Base-by-base conservation (phyloP, 352 stramenopile genomes). In the Saprolegnia parasitica region DNA sequence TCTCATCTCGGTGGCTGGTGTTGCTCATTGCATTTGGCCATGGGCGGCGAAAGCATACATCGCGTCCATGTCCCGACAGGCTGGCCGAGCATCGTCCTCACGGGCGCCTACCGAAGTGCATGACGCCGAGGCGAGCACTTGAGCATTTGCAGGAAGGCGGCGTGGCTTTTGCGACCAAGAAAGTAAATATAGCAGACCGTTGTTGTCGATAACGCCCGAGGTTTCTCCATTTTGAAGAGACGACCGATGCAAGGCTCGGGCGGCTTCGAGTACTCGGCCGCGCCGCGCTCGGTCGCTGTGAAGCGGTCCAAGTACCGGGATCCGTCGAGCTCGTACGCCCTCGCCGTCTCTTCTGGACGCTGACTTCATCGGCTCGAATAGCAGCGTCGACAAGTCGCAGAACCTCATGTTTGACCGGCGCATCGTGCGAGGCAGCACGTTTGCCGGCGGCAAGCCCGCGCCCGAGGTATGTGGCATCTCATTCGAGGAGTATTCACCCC, bases 391-490 rank as follows among this genome's bases (percentile, higher is more conserved):
- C 15, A 73, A 81, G 49, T 18, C 77, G 15, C 85, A 95, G 62
- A 98, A 98, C 71, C 94, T 98, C 71, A 98, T 98, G 93, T 98
- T 86, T 58, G 91, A 98, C 74, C 82, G 84, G 50, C 83, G 94
- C n/a, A 84, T 98, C 45, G 87, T 97, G 45, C 87, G 94, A n/a
- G 92, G 94, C 10, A 98, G 93, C 64, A 97, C 93, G 21, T 98
- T 97, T 74, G 85, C 93, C n/a, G 74, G 79, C 13, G 73, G 5
- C 37, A 79, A 78, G 35, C 76, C 81, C 55, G 82, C 88, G 63
- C 78, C 86, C 45, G 35, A 76, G 63, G 52, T 60, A 60, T 3
- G 1, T 29, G 2, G n/a, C 5, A 5, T 35, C 29, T 35, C 5
- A 23, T 2, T 55, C n/a, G 24, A 55, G n/a, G n/a, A n/a, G n/a